These are phyloP conservation scores for Colletotrichum sp. DNA, from an alignment of 2,329 filamentous ascomycete genomes.

Conservation along the genomic window DNA sequence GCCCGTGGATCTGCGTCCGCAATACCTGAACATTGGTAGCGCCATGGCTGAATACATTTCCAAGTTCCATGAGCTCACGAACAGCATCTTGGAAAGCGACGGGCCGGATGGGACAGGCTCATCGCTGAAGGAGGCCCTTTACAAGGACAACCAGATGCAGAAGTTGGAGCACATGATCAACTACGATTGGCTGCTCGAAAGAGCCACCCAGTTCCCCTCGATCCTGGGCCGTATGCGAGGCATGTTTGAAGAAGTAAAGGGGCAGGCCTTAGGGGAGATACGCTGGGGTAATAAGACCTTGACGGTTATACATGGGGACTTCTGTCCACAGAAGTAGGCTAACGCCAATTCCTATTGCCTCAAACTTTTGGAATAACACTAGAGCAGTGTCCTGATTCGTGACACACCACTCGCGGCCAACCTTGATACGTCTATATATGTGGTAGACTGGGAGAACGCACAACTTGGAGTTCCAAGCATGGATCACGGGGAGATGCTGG, in stretches of 20 bases:
- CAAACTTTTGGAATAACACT: neutral
- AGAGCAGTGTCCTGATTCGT: neutral
- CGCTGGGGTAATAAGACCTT: neutral
- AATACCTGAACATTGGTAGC: conserved; percentile 45
- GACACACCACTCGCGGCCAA: neutral
- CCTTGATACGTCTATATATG: neutral
- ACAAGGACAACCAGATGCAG: neutral
- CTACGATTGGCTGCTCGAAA: conserved; percentile 51
- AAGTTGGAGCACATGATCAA: neutral
- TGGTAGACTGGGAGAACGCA: neutral
- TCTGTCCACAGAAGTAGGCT: conserved; percentile 64
- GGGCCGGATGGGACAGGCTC: too few relatives aligned
- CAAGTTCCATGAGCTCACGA: neutral
- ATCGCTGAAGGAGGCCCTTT: neutral
- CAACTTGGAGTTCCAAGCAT: neutral
- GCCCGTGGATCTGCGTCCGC: conserved; percentile 19
- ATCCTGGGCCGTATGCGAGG: conserved; percentile 39
- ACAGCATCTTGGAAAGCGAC: neutral
- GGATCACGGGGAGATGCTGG: neutral
- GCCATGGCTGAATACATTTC: conserved; percentile 41
- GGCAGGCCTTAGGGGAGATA: neutral
- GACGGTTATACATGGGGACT: conserved; percentile 61
- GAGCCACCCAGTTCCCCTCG: conserved; percentile 45
- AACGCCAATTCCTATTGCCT: neutral
- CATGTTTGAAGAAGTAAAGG: conserved; percentile 22